phyloP scores from a whole-genome alignment of 331 rosid genomes.

The Prunus yedoensis region DNA sequence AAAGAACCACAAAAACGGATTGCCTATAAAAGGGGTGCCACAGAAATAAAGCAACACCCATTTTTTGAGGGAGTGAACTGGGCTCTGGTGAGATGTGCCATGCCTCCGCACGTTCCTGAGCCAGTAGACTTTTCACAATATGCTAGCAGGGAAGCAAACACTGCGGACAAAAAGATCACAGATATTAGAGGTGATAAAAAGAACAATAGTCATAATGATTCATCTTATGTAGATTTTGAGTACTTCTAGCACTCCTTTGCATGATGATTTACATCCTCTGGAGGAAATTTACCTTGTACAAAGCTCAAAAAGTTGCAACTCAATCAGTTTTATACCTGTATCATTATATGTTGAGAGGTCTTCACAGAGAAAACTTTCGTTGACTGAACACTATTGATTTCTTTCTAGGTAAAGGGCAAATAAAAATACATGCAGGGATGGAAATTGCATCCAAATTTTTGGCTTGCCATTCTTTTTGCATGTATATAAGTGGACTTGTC shows the following conservation, averaged over 20 bases:
- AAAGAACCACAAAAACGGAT: conserved; percentile 82
- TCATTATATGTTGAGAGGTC: conserved; percentile 5
- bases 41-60: conserved; percentile 78
- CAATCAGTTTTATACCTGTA: not conserved
- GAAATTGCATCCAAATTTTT: not conserved
- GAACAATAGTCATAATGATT: conserved; percentile 20
- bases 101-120: conserved; percentile 75
- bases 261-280: conserved; percentile 13
- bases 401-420: not conserved
- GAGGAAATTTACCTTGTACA: conserved; percentile 34
- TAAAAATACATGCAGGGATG: not conserved
- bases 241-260: conserved; percentile 54
- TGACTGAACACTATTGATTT: conserved; percentile 6
- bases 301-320: conserved; percentile 22
- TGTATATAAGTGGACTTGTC: conserved; percentile 2
- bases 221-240: conserved; percentile 65
- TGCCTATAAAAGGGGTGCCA: conserved; percentile 81
- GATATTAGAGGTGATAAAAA: conserved; percentile 35
- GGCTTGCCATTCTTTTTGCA: not conserved
- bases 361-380: conserved; percentile 5
- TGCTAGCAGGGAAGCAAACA: conserved; percentile 51
- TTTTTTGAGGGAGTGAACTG: conserved; percentile 87
- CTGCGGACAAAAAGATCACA: conserved; percentile 47
- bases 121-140: conserved; percentile 58
- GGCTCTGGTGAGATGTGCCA: conserved; percentile 86